A percentile compares a stretch with the other conserved stretches of the same genome.
These are phyloP conservation scores for Acanthamoeba royreba DNA, from an alignment of 208 protist genomes.

Conservation along the genomic window DNA sequence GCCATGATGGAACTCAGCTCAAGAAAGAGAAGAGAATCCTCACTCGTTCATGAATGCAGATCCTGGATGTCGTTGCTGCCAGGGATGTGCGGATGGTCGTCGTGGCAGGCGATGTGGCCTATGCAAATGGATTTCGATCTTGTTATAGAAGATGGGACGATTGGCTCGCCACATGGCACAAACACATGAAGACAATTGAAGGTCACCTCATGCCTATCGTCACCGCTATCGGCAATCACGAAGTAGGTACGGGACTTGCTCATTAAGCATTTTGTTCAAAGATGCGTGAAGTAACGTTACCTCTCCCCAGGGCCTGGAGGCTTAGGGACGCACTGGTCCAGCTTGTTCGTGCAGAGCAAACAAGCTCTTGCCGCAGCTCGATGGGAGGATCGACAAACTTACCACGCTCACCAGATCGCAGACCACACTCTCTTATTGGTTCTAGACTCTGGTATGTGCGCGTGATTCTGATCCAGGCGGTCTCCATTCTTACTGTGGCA, in stretches of 20 bases:
- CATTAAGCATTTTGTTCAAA: not conserved
- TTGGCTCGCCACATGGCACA: not conserved
- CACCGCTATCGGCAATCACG: conserved; percentile 58
- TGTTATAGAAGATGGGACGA: conserved; percentile 58
- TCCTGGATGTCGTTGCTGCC: not conserved
- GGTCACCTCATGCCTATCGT: conserved; percentile 26
- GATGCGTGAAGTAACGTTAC: not conserved
- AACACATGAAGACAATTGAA: not conserved
- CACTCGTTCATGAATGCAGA: not conserved
- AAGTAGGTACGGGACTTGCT: not conserved
- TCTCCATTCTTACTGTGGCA: not conserved
- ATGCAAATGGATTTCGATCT: conserved; percentile 28
- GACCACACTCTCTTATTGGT: not conserved
- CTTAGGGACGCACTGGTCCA: not conserved
- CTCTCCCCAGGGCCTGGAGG: not conserved
- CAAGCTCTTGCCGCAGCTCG: not conserved
- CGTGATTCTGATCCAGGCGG: not conserved
- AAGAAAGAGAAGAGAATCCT: too few species aligned
- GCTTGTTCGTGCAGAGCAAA: not conserved
- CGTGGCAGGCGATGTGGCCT: conserved; percentile 50
- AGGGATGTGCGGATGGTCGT: not conserved
- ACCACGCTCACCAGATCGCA: not conserved
- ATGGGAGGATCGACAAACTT: not conserved
- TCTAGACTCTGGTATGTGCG: not conserved
- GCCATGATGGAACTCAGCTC: too few species aligned